Evolutionary conservation across 495 filamentous ascomycete genomes (phyloP), one percentile per base, ranked within the genome.

Genomic region (Evansstolkia leycettana): DNA sequence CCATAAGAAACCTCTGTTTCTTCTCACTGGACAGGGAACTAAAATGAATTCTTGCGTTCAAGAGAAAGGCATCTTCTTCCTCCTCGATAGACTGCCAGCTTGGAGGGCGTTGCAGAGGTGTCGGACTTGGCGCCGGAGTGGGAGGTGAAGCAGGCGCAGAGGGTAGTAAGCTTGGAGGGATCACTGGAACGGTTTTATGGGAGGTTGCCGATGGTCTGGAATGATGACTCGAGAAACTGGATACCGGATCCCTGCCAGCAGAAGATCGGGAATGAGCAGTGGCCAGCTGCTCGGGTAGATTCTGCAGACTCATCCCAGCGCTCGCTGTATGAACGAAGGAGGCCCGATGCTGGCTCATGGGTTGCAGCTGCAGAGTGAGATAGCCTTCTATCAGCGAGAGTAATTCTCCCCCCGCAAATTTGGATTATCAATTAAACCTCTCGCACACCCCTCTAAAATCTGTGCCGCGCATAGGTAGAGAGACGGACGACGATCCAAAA

Each of bases 131-230:
- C 28, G 77, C 77, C 15, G 77, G 77, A 10, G 77, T 82, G 19
- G 77, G 77, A 44, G 77, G 77, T 16, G 76, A 80, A 3, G 76
- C 72, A 23, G 77, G 76, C 31, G 77, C 75, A 9, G 77, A 80
- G 8, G 75, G 76, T 6, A 78, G 62, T 7, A 77, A 65, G 42
- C 69, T 79, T 27, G 64, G 67, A 37, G 77, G 74, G 38, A 73
- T 64, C 23, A 65, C 44, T 28, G 70, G 57, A 29, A 57, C 39
- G 19, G 66, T 55, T 36, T 70, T 73, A 39, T 57, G 70, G 31
- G 67, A 66, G 2, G 68, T 67, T 25, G 67, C 62, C 25, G 75
- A 66, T 19, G 70, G 64, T 41, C 60, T 58, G 12, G 67, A 60
- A 26, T 69, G 67, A 28, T 56, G 50, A 29, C 58, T 57, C 18